phyloP scores from a whole-genome alignment of 495 filamentous ascomycete genomes.

The Echria macrotheca region DNA sequence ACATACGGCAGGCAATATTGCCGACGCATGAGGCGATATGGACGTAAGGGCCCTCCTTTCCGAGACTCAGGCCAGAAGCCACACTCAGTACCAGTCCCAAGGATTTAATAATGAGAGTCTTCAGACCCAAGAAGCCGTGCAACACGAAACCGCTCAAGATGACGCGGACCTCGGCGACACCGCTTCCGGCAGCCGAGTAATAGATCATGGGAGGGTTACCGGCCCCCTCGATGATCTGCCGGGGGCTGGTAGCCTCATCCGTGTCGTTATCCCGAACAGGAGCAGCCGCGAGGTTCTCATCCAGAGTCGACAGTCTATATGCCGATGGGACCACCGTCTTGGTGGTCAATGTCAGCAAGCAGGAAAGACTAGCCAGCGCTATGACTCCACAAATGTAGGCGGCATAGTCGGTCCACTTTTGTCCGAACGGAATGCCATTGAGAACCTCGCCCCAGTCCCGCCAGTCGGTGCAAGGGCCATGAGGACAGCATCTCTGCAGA shows the following conservation, averaged over 20 bases:
- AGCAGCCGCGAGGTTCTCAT: constrained; percentile 62
- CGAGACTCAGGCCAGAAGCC: constrained; percentile 84
- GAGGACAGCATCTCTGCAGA: constrained; percentile 62
- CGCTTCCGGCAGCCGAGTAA: constrained; percentile 93
- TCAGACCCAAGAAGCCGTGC: constrained; percentile 89
- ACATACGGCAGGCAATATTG: constrained; percentile 89
- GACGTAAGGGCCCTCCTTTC: constrained; percentile 96
- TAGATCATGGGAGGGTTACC: constrained; percentile 71
- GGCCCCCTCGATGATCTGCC: constrained; percentile 19
- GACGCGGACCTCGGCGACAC: constrained; percentile 95
- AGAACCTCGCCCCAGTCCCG: constrained; percentile 68
- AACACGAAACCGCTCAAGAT: constrained; percentile 96
- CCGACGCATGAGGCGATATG: constrained; percentile 95
- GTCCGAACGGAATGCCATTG: constrained; percentile 45
- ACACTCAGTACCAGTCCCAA: constrained; percentile 80
- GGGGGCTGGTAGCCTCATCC: constrained; percentile 35
- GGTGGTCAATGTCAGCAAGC: constrained; percentile 74
- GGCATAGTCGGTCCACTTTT: constrained; percentile 63
- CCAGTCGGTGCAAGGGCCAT: constrained; percentile 66
- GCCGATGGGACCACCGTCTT: constrained; percentile 89
- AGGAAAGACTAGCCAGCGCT: constrained; percentile 66
- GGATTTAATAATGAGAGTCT: constrained; percentile 83
- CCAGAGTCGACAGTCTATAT: constrained; percentile 76
- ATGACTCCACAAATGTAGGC: constrained; percentile 69
- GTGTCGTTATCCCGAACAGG: constrained; percentile 35